These are phyloP conservation scores for Apophysomyces trapeziformis DNA, from an alignment of 371 early-diverging fungal genomes.

Conservation along the genomic window DNA sequence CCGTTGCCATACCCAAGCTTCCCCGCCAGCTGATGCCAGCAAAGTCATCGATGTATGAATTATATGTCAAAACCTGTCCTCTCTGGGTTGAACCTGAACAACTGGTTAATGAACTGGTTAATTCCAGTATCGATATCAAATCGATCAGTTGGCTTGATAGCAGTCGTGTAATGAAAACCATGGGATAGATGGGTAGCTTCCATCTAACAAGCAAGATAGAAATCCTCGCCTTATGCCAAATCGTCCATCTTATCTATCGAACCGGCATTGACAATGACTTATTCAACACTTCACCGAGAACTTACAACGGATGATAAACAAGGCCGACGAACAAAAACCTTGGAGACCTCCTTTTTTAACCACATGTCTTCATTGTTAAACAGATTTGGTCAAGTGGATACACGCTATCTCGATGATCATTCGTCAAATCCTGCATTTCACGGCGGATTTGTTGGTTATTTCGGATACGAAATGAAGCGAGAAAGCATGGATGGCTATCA, in stretches of 20 bases:
- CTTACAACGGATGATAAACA: conserved; percentile 9
- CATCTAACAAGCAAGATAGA: conserved; percentile 16
- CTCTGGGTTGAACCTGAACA: conserved; percentile 35
- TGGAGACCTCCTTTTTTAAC: neutral
- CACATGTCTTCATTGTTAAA: neutral
- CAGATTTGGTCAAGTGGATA: neutral
- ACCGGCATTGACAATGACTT: conserved; percentile 43
- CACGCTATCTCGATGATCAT: neutral
- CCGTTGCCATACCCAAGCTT: conserved; percentile 17
- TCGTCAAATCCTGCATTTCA: conserved; percentile 50
- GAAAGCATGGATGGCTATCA: conserved; percentile 70
- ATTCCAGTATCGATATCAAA: neutral
- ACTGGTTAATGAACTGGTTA: conserved; percentile 27
- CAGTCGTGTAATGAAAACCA: conserved; percentile 42
- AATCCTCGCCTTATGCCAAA: conserved; percentile 44
- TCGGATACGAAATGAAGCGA: conserved; percentile 94
- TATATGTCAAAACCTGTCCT: conserved; percentile 20
- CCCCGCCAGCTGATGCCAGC: conserved; percentile 2
- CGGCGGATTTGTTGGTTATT: conserved; percentile 89
- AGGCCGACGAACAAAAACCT: conserved; percentile 2
- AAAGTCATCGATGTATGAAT: conserved; percentile 6
- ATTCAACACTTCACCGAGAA: conserved; percentile 44
- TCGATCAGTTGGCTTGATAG: conserved; percentile 73
- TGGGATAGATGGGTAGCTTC: neutral
- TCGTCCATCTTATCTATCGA: conserved; percentile 37